phyloP scores from a whole-genome alignment of 2,329 filamentous ascomycete genomes.

The Colletotrichum zoysiae region DNA sequence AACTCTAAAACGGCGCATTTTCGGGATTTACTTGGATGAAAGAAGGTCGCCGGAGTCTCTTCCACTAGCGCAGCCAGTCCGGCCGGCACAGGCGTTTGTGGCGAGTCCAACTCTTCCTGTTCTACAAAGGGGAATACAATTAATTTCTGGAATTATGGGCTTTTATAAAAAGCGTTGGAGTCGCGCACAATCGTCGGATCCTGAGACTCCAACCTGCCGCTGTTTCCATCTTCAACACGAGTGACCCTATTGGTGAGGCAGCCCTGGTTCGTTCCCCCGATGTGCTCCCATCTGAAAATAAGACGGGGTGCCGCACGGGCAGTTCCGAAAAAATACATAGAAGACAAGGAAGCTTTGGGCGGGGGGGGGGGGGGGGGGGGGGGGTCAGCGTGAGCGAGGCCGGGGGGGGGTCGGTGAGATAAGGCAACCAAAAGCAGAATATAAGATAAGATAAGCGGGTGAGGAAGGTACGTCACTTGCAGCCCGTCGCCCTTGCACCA shows the following conservation, averaged over 20 bases:
- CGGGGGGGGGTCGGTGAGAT: conserved; percentile 29
- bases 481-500: neutral
- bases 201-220: neutral
- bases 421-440: conserved; percentile 12
- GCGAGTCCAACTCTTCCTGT: neutral
- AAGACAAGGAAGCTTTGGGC: conserved; percentile 23
- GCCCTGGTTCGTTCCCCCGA: conserved; percentile 23
- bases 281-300: conserved; percentile 30
- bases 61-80: neutral
- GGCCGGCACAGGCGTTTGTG: conserved; percentile 4
- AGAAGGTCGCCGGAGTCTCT: conserved; percentile 1
- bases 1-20: conserved; percentile 40
- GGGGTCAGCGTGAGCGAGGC: no score
- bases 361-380: conserved; percentile 24
- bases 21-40: conserved; percentile 22
- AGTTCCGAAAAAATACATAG: conserved; percentile 20
- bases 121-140: neutral
- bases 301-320: conserved; percentile 38
- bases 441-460: neutral
- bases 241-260: neutral
- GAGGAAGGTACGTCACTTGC: conserved; percentile 23
- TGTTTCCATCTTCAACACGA: neutral
- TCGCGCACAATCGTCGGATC: neutral
- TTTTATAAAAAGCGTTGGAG: no score
- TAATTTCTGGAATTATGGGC: neutral